Base-by-base conservation (phyloP, 495 filamentous ascomycete genomes). In the Neurospora intermedia region DNA sequence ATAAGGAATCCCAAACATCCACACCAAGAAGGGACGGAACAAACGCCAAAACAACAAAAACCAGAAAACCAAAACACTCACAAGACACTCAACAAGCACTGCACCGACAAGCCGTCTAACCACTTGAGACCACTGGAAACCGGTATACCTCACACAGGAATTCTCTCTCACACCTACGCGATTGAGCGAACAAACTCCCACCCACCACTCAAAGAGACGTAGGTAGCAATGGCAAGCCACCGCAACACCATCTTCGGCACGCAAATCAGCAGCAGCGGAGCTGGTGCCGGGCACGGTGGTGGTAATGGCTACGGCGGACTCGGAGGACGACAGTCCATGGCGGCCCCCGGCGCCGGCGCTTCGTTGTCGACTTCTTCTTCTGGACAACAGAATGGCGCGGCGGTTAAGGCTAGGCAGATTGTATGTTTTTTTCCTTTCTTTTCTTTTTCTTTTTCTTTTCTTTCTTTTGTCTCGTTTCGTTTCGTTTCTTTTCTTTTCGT, bases 381-480 rank as follows among this genome's bases (percentile, higher is more conserved):
- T 8, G 54, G 54, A 62, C 54, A 62, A 62, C 54, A 62, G 23
- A 62, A 27, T 4, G 54, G 54, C 31, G 54, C 54, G 27, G 54
- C 27, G 27, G 77, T 82, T 9, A 83, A 83, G 75, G 78, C 84
- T 42, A 75, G 84, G 69, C 84, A 85, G 73, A 71, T 86, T 76
- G 84, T 86, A 75, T 73, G 83, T 80, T 45, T 20, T 7, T 69
- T 54, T 72, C 40, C 54, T 71, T 40, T 9, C 3, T 2, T 23
- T 69, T 72, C 38, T 18, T 40, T 69, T 6, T 45, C 20, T 7
- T 69, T 54, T 72, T 43, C 54, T 71, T 40, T 9, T 31, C 27
- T 23, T 69, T 72, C 38, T 18, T 40, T 69, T 6, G 39, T 38
- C 35, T 40, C 39, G 27, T 31, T 31, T 40, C 39, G 7, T 40